Evolutionary conservation across 179 eudicot species (phyloP), one percentile per base, ranked within the genome.

Genomic region (Gypsophila paniculata): DNA sequence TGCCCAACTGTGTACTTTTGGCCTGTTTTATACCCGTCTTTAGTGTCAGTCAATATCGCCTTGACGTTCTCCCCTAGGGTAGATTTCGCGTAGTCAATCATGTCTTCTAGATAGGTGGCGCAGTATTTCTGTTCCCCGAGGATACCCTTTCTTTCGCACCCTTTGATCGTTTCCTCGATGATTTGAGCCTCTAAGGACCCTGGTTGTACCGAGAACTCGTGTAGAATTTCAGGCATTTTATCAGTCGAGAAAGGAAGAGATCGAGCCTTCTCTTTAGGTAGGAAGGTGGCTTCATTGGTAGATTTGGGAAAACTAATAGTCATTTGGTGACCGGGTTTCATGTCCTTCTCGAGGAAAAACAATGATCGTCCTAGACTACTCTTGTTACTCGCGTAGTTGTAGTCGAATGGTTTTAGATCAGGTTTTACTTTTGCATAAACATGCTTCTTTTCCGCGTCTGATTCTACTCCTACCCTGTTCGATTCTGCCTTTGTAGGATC

Each of bases 61-160:
- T 61, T 67, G 34, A 86, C 82, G 6, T 75, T 74, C 44, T 73
- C 76, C 48, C 96, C 96, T 21, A 88, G 77, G 63, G 75, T 84
- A 0, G 86, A 78, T 22, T 76, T 78, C 36, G 77, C 79, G 72
- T 80, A 92, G 72, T 87, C 96, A 0, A 93, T 70, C 95, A 93
- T 90, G 3, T 91, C 85, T 76, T 92, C 96, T 15, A 88, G 57
- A 1, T 88, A 92, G 32, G 98, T 88, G 1, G 94, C 88, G 42
- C 94, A 90, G 26, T 81, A 75, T 54, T 85, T 88, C 67, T 83
- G 83, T 74, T 90, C 98, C 17, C 91, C 96, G 26, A 48, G 36
- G 15, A 81, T 65, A 0, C 76, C 86, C 14, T 71, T 76, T 13
- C 42, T 78, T 72, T 90, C 98, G 8, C 96, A 92, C 68, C 81